Conservation (phyloP, 306 rosid species). For the Glycine latifolia region DNA sequence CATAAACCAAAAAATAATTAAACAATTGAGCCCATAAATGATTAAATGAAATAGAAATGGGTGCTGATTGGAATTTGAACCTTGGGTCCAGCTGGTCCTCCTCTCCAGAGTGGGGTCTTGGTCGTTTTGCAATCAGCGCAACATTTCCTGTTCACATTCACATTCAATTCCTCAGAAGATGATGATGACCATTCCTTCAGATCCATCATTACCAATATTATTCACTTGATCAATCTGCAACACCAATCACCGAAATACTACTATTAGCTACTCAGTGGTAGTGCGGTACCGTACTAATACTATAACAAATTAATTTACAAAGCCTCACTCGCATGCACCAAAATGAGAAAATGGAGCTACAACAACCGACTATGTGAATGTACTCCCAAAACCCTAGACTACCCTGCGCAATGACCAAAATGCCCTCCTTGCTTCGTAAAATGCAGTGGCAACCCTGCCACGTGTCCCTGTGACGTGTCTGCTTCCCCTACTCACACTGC, state of each 20-base stretch:
- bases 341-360: background rate
- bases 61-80: constrained; percentile 21
- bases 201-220: constrained; percentile 55
- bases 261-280: no score
- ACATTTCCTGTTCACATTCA: constrained; percentile 47
- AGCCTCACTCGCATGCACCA: background rate
- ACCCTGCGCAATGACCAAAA: constrained; percentile 44
- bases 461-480: constrained; percentile 52
- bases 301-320: background rate
- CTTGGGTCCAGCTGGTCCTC: constrained; percentile 88
- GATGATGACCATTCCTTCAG: constrained; percentile 46
- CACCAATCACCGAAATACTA: constrained; percentile 31
- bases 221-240: constrained; percentile 17
- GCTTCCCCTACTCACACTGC: constrained; percentile 7
- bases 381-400: constrained; percentile 50
- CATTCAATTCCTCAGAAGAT: constrained; percentile 30
- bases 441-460: constrained; percentile 41
- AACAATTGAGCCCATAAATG: background rate
- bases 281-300: background rate
- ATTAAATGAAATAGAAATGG: background rate
- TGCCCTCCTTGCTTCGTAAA: constrained; percentile 23
- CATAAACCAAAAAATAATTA: background rate
- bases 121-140: constrained; percentile 75
- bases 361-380: constrained; percentile 48
- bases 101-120: constrained; percentile 86